Conservation (phyloP, 2,329 filamentous ascomycete genomes). For the Botrytis sinoallii region DNA sequence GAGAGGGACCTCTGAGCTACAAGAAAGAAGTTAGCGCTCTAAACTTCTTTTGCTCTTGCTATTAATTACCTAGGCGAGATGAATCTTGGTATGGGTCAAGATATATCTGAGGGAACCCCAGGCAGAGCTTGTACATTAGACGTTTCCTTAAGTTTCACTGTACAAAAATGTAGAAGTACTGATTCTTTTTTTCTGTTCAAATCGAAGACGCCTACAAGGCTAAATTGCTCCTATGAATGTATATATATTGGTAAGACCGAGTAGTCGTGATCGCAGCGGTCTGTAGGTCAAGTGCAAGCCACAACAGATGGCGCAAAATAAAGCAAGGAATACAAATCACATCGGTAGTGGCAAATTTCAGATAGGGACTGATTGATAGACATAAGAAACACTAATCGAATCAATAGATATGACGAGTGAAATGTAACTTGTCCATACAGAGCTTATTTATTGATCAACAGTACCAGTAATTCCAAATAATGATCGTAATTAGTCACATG, state of each 20-base stretch:
- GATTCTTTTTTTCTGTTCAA: neutral
- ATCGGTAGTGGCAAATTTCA: neutral
- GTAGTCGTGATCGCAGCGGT: neutral
- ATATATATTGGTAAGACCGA: neutral
- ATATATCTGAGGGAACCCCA: neutral
- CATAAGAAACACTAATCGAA: neutral
- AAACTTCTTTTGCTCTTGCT: neutral
- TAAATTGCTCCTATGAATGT: neutral
- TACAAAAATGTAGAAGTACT: neutral
- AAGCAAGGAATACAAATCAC: neutral
- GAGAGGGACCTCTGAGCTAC: neutral
- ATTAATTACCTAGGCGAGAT: neutral
- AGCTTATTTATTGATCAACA: neutral
- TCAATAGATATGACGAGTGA: neutral
- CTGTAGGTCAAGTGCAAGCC: neutral
- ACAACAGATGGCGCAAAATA: neutral
- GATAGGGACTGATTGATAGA: neutral
- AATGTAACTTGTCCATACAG: neutral
- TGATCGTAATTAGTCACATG: slow-evolving; percentile 8
- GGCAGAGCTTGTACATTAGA: neutral
- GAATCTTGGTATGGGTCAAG: neutral
- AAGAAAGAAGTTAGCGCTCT: neutral
- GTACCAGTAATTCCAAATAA: slow-evolving; percentile 10
- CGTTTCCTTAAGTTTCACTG: neutral
- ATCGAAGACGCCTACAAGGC: neutral